Base-by-base conservation (phyloP, 2,329 filamentous ascomycete genomes). In the Diaporthe sp. region DNA sequence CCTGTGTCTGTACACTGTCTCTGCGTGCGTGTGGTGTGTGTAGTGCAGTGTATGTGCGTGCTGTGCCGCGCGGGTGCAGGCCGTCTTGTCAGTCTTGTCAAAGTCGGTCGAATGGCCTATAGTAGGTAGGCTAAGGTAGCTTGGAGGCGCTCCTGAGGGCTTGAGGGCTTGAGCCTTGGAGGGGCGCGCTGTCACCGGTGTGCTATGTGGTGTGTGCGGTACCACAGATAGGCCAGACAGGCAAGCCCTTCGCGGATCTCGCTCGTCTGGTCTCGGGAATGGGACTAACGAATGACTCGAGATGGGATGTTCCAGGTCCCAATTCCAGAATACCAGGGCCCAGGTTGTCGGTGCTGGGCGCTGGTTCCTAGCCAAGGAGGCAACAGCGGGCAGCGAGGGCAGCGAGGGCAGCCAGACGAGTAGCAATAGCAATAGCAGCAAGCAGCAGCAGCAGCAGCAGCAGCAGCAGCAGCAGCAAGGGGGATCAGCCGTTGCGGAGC, bases 271-370 rank as follows among this genome's bases (percentile, higher is more conserved):
- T 55, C 25, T 55, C 49, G 34, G 65, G 34, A 42, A 55, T 42
- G 65, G 46, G 65, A 55, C 65, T 55, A 55, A 31, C n/a, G 34
- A 42, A 70, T 70, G 65, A 70, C 49, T 70, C 65, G 65, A 70
- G 65, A 70, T 28, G 46, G 49, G 65, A 6, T 55, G 65, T 70
- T 34, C 65, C 65, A 68, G 62, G 31, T 55, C 46, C 61, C 10
- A 49, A 65, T 55, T 25, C 37, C 46, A 51, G 34, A n/a, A 67
- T 67, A 19, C 65, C 65, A 70, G 65, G 49, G 28, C 49, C 46
- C 57, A 60, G 57, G 34, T 39, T n/a, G 44, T 55, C 53, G 58
- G 53, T 31, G 53, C 51, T 15, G 13, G 51, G 13, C 7, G 34
- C 34, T 60, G 9, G 28, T 31, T 57, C 12, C 25, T 10, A 31